Base-by-base conservation (phyloP, 192 early-diverging fungal species). In the Haplosporangium gracile region DNA sequence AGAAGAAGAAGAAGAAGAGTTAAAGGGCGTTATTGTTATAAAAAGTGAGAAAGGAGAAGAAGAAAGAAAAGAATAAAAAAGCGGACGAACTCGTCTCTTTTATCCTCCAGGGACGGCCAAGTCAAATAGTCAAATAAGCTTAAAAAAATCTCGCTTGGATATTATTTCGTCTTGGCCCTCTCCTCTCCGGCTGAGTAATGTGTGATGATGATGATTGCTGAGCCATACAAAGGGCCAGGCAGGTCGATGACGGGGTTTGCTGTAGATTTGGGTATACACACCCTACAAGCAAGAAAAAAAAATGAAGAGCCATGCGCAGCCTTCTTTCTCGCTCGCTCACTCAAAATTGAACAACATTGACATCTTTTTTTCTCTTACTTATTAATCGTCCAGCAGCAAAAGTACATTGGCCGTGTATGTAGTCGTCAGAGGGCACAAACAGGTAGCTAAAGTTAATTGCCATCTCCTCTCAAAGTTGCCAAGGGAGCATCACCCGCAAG, bases 161-260 rank as follows among this genome's bases (percentile, higher is more conserved):
- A 20, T 16, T 51, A 20, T 49, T 22, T 51, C 1, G 32, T 65
- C 60, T 65, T 65, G 60, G 60, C 49, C 49, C 20, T 51, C 36
- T 13, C 43, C 43, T 2, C 60, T 26, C 55, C 60, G 60, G 60
- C 60, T 65, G 60, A 65, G 60, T 65, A 65, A 65, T 65, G 29
- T 65, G 11, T 26, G 55, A 26, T n/a, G 53, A 24, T 1, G 5
- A 72, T 22, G 6, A n/a, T 29, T 38, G 69, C 40, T 38, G 69
- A 42, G 69, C 69, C 20, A 32, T 34, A 34, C 11, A 3, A 11
- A 65, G 29, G 60, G 60, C 60, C 60, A 15, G 60, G 10, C 29
- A 29, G 60, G 29, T 65, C 60, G 60, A 65, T 65, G 60, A 65
- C 60, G 60, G 60, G 60, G 60, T 65, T 65, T 65, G 60, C 60